phyloP scores from a whole-genome alignment of 2,329 filamentous ascomycete species.

The Juglanconis oblonga region DNA sequence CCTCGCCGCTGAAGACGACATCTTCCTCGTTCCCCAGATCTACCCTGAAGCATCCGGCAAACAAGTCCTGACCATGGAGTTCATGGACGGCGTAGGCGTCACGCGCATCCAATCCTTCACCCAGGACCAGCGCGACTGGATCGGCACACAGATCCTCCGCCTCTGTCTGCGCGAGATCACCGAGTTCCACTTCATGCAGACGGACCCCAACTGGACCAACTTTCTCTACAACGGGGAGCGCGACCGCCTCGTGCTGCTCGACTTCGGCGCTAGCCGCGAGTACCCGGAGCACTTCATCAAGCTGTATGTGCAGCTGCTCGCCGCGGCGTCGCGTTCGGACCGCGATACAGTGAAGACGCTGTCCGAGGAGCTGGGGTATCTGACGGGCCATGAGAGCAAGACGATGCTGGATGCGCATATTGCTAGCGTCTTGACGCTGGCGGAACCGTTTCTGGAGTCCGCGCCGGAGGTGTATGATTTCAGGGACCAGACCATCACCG shows the following conservation, averaged over 20 bases:
- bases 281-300: constrained; percentile 77
- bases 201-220: constrained; percentile 99
- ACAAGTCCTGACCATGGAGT: constrained; percentile 89
- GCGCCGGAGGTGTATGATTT: constrained; percentile 91
- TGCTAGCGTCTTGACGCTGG: constrained; percentile 82
- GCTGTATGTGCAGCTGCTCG: constrained; percentile 76
- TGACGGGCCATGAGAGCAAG: constrained; percentile 84
- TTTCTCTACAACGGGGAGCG: constrained; percentile 81
- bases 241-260: constrained; percentile 80
- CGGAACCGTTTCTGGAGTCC: constrained; percentile 78
- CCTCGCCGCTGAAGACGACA: constrained; percentile 68
- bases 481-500: constrained; percentile 90
- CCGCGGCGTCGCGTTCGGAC: constrained; percentile 74
- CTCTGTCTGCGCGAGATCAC: constrained; percentile 90
- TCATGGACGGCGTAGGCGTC: constrained; percentile 81
- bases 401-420: constrained; percentile 89
- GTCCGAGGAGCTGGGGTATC: constrained; percentile 78
- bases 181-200: constrained; percentile 98
- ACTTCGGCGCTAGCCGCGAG: constrained; percentile 90
- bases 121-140: constrained; percentile 89
- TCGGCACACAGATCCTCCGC: constrained; percentile 88
- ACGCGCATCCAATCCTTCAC: constrained; percentile 74
- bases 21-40: constrained; percentile 78
- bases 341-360: constrained; percentile 59
- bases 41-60: constrained; percentile 76